Base-by-base conservation (phyloP, 2,329 filamentous ascomycete species). In the Pestalotiopsis fici region DNA sequence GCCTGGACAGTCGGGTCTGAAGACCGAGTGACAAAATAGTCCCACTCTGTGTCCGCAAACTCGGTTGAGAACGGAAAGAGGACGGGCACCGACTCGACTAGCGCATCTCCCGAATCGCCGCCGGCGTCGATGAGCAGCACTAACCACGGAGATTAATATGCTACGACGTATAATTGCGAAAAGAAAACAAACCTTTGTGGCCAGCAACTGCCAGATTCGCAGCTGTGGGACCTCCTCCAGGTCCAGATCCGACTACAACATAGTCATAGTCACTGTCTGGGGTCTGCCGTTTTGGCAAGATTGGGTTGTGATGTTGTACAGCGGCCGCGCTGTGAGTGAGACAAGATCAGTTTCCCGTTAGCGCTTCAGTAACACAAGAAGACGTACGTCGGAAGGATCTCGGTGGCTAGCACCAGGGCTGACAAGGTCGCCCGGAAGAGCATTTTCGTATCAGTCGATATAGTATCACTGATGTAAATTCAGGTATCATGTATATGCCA, bases 11-110 rank as follows among this genome's bases (percentile, higher is more conserved):
- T 77, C 65, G 84, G 77, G 70, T 88, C 83, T 5, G 82, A 78
- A 71, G 86, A 87, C 75, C 89, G 86, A 68, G 83, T 83, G 66
- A 88, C 85, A 72, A 83, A 89, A 75, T 85, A 89, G 77, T 88
- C 85, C 87, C 68, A 69, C 68, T 84, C 81, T 35, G 81, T 79
- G 18, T 75, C 73, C 65, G 82, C 73, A 67, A 86, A 79, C 9
- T 79, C 75, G 72, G 82, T 84, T 7, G 81, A 35, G 21, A 59
- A 56, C 2, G 64, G 60, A 23, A 82, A 80, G 67, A 84, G 79
- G 1, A 81, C 83, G n/a, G 87, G 86, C 3, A 87, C 80, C 13
- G 80, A 78, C 70, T 84, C 79, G 68, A 82, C 79, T 67, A 80
- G 74, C 31, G 74, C 71, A 3, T 60, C 55, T 35, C 80, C 81